Evolutionary conservation across 371 early-diverging fungal species (phyloP), one percentile per base, ranked within the genome.

Genomic region (Saksenaea vasiformis): DNA sequence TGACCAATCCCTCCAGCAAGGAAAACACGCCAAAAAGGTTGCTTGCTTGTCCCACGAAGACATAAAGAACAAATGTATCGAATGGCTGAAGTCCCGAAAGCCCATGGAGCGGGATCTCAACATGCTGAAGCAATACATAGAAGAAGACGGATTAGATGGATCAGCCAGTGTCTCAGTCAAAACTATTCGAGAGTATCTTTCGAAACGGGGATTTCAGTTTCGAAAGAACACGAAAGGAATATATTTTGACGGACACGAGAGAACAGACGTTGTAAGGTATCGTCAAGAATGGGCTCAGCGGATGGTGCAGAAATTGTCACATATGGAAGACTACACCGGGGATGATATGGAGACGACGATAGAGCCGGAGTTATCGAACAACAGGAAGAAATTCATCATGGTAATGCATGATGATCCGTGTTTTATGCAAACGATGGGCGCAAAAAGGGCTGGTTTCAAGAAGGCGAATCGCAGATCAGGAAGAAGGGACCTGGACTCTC

Each of bases 351-450:
- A n/a, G n/a, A n/a, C n/a, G 56, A 38, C 44, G 56, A 63, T 13
- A 38, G 26, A n/a, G 38, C 36, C 59, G 13, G 13, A 24, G 1
- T 28, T 64, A 15, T 27, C 19, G 28, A 31, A 4, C 11, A 43
- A 55, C 19, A 17, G 22, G 37, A 3, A 61, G 43, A 55, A 67
- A 43, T 26, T 61, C 22, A 58, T 67, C 17, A 27, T 28, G 22
- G 60, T 28, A 14, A n/a, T 19, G 7, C 58, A 67, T 39, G 67
- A 67, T 38, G 62, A 67, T 53, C 41, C 22, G 57, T 61, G 3
- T 61, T 67, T 41, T 67, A 61, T 41, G 56, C 58, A 9, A 67
- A 67, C 34, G 62, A 61, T 34, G 57, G 62, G 4, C 61, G 39
- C 38, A 1, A 39, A 0, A 10, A 47, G 8, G 11, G 56, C 2